Base-by-base conservation (phyloP, 306 rosid genomes). In the Senna tora region DNA sequence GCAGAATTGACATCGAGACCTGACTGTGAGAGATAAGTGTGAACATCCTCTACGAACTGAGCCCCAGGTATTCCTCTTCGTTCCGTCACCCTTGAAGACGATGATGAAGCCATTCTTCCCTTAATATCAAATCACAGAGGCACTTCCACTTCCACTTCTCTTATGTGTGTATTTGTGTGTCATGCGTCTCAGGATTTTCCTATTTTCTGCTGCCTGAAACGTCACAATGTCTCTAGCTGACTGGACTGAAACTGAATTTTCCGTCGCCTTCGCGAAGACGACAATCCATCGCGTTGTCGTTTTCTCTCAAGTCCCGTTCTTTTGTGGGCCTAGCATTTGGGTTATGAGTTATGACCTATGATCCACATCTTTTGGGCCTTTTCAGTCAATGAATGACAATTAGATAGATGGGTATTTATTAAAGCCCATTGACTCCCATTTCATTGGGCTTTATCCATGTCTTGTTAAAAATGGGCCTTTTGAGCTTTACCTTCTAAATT, bases 21-120 rank as follows among this genome's bases (percentile, higher is more conserved):
- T 10, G 62, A 70, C 50, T 88, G 86, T 41, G 83, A 65, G 75
- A 87, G 91, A 87, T 82, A 89, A 17, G 81, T 84, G 46, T 84
- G 91, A 63, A 92, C 91, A 59, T 87, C 89, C 25, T 82, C 93
- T 6, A 85, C 91, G 69, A 87, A 91, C 69, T 84, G 92, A 53
- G 96, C 87, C 33, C 84, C 89, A 0, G 89, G 90, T 56, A 85
- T 87, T 74, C 92, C 90, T 84, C 97, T 81, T 68, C 90, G 77
- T 52, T 88, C 95, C 2, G 83, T 74, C 5, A 73, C 76, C 47
- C 10, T 56, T 2, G 85, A 66, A 4, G 81, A 52, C 25, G 90
- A 77, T 1, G 77, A 39, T 14, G 87, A 77, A 67, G 84, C 86
- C 93, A 86, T 84, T 61, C 22, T 70, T 49, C 52, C 64, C 68